These are phyloP conservation scores for Lactarius sanguifluus DNA, from an alignment of 768 basidiomycete species.

Conservation along the genomic window DNA sequence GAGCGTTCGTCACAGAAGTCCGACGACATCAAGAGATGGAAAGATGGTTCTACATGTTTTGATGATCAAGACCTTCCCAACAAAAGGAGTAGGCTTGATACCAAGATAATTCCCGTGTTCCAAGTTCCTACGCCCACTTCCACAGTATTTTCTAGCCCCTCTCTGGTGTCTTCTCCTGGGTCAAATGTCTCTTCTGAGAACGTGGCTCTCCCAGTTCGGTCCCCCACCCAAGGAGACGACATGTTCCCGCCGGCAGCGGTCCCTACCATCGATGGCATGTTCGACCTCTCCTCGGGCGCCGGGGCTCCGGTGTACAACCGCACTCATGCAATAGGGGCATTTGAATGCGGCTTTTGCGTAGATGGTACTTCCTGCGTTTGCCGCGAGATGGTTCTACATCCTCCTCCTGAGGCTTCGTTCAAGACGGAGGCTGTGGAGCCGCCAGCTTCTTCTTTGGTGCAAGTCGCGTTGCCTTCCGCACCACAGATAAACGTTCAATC, in stretches of 20 bases:
- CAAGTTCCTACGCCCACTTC: slow-evolving; percentile 38
- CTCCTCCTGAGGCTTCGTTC: slow-evolving; percentile 35
- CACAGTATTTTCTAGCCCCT: slow-evolving; percentile 39
- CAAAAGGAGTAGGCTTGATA: slow-evolving; percentile 40
- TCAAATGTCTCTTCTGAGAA: slow-evolving; percentile 36
- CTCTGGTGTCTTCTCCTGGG: slow-evolving; percentile 53
- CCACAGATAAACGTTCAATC: slow-evolving; percentile 40
- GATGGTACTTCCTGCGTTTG: slow-evolving; percentile 75
- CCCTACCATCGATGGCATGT: slow-evolving; percentile 36
- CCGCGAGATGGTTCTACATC: slow-evolving; percentile 59
- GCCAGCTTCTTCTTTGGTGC: slow-evolving; percentile 25
- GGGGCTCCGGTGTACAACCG: slow-evolving; percentile 33
- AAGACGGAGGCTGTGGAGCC: slow-evolving; percentile 35
- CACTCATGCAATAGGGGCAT: slow-evolving; percentile 41
- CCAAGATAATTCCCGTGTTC: slow-evolving; percentile 31
- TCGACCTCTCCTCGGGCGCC: slow-evolving; percentile 41
- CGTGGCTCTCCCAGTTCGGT: slow-evolving; percentile 33
- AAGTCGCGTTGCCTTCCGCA: slow-evolving; percentile 25
- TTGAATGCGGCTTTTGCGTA: slow-evolving; percentile 76
- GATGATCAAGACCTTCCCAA: slow-evolving; percentile 31
- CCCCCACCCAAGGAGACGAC: slow-evolving; percentile 34
- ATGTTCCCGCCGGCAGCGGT: slow-evolving; percentile 36
- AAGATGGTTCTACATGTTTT: slow-evolving; percentile 46
- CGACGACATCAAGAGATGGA: slow-evolving; percentile 55
- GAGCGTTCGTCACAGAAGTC: slow-evolving; percentile 30